Evolutionary conservation across 345 rosid genomes (phyloP), one percentile per base, ranked within the genome.

Genomic region (Noccaea bulbosa): DNA sequence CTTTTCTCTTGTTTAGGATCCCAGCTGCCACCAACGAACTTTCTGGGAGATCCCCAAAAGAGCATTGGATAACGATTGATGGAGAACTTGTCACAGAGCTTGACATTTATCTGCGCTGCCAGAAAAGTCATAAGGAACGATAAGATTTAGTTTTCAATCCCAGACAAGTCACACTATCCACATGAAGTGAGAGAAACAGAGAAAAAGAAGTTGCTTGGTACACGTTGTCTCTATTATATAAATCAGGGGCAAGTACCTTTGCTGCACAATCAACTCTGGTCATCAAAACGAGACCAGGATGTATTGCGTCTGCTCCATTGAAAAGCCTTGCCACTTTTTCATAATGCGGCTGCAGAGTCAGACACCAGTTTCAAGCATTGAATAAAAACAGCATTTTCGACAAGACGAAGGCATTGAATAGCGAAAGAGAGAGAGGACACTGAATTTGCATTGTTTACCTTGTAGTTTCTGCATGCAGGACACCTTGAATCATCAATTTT

Each of bases 381-480:
- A 69, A 53, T 45, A 69, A 72, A 58, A 66, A 49, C 22, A 65
- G 75, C 44, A 62, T 39, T 46, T 52, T 27, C 3, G 37, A 24
- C 32, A 70, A 61, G 65, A 55, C 33, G 41, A 32, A 61, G 8
- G 24, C 51, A 61, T 61, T 61, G 39, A 43, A 43, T 43, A 60
- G 43, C 43, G 37, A 59, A 60, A 33, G 52, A 71, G 48, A 71
- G 48, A 16, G 20, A 20, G 22, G 32, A 11, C 69, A 72, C n/a
- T 62, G 24, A 48, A 41, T 12, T 12, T 30, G 30, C 37, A 15
- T 27, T 20, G 15, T 54, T 87, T 56, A 95, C 99, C 98, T 90
- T 92, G 57, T 95, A 95, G 81, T 91, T 95, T 80, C 98, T 84
- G 86, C 98, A 95, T 69, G 98, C 97, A 71, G 98, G 99, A 67